Base-by-base conservation (phyloP, 306 rosid genomes). In the Citrullus colocynthis region DNA sequence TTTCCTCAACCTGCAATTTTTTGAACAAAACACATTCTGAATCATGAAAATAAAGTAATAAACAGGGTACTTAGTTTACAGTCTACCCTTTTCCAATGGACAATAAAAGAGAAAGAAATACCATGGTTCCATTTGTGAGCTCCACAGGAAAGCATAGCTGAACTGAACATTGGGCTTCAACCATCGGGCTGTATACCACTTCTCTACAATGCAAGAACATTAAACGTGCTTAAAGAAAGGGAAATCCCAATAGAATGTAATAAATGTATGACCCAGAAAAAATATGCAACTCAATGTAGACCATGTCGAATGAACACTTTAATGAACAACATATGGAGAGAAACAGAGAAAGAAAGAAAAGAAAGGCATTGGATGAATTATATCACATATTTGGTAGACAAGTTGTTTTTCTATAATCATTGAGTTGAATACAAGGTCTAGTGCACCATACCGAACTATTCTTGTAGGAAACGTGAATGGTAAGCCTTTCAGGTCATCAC, bases 161-260 rank as follows among this genome's bases (percentile, higher is more conserved):
- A 82, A 94, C 98, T 24, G 93, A 88, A 87, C 98, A 90, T 70
- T 92, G 98, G 75, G 84, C 98, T 90, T 94, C 97, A 80, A 94
- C 98, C 98, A 94, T 94, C 49, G 95, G 97, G 85, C 98, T 90
- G 80, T 86, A 83, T 42, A 94, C 98, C 78, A 88, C 88, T 85
- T 92, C 96, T 85, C 98, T 94, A 83, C 86, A 88, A 39, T 39
- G 51, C 73, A 65, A 82, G 77, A 78, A 85, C 64, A 85, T 64
- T 76, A 36, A 62, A 80, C 74, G 34, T 44, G 81, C 83, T 81
- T 86, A 80, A 79, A 83, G 60, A 72, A 60, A 69, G 78, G 81
- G 63, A 66, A 56, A 80, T 81, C 80, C 78, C 77, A 49, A 10
- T 32, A n/a, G 17, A 56, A 71, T 12, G 39, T 71, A 48, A 45